A percentile compares a stretch with the other conserved stretches of the same genome.
Evolutionary conservation across 2,329 filamentous ascomycete genomes (phyloP).

Genomic region (Fusarium globosum): DNA sequence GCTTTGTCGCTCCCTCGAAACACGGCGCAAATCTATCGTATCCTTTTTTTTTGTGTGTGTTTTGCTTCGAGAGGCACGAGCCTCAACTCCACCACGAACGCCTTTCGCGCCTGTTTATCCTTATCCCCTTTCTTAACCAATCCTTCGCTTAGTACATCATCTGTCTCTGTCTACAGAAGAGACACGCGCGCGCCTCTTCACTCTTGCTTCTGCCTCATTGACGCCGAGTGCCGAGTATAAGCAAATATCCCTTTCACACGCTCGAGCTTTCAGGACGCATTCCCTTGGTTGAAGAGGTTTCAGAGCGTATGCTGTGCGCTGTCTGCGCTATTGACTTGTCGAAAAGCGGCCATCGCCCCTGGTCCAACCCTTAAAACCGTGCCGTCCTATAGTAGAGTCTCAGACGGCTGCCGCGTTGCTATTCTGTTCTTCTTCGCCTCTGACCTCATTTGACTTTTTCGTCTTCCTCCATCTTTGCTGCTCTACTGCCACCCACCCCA

Average conservation of each 20-base stretch:
- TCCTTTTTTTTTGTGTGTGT: conserved; percentile 3
- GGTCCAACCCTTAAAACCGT: conserved; percentile 34
- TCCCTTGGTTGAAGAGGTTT: conserved; percentile 16
- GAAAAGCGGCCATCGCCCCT: conserved; percentile 38
- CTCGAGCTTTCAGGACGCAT: conserved; percentile 13
- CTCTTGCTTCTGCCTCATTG: conserved; percentile 12
- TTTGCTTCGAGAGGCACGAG: conserved; percentile 36
- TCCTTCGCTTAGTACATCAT: conserved; percentile 26
- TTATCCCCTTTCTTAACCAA: conserved; percentile 28
- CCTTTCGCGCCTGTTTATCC: conserved; percentile 21
- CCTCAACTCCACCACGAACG: conserved; percentile 41
- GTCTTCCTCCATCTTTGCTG: conserved; percentile 42
- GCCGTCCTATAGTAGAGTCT: conserved; percentile 39
- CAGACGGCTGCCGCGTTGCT: conserved; percentile 35
- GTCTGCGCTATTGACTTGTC: conserved; percentile 35
- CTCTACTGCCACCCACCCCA: conserved; percentile 45
- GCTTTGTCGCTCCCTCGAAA: conserved; percentile 40
- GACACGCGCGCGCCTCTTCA: conserved; percentile 25
- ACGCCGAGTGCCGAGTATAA: conserved; percentile 29
- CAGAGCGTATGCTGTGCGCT: conserved; percentile 28
- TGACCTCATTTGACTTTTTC: conserved; percentile 56
- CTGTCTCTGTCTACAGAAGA: conserved; percentile 8
- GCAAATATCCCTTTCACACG: conserved; percentile 11
- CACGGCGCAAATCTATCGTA: conserved; percentile 36
- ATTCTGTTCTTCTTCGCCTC: conserved; percentile 47